Evolutionary conservation across 139 green algal genomes (phyloP), one percentile per base, ranked within the genome.

Genomic region (Volvox reticuliferus): DNA sequence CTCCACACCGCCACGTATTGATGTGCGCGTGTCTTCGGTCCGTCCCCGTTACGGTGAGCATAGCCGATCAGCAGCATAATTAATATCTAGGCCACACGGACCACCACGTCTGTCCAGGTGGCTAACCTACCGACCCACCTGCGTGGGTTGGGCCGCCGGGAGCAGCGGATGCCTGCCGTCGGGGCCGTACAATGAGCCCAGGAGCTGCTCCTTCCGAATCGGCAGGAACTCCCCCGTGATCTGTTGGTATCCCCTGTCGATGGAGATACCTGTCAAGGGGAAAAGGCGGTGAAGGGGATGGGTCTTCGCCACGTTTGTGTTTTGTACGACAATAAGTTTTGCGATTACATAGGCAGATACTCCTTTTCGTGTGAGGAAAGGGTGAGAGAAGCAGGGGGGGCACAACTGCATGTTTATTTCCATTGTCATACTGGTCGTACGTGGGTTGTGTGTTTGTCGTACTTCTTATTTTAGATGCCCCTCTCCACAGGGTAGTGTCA

Each of bases 221-320:
- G 94, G 94, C 22, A 96, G 88, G 79, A 88, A 95, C 87, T 96
- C 92, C 26, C 55, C 91, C 0, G 88, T 91, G 79, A 97, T 91
- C 76, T 97, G 94, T 77, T 91, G 44, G 73, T 96, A 97, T 20
- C 97, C 97, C 2, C 88, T 68, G 32, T 93, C 92, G 28, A 94
- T 91, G 82, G 30, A 65, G 36, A 82, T 92, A 37, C 87, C 87
- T 91, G 87, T 5, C 35, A 28, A 28, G 73, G 22, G 26, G 28
- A 1, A 37, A 79, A n/a, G n/a, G n/a, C n/a, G n/a, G n/a, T n/a
- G 26, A 32, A 6, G 67, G 22, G 67, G 67, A 28, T 12, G 67
- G 22, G 22, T 3, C 6, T 75, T 75, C 6, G 22, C 22, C 12
- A 28, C 67, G 67, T 28, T 75, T 75, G 12, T 26, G 12, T 26